Evolutionary conservation across 2,329 filamentous ascomycete species (phyloP).

Genomic region (Penicillium sp.): DNA sequence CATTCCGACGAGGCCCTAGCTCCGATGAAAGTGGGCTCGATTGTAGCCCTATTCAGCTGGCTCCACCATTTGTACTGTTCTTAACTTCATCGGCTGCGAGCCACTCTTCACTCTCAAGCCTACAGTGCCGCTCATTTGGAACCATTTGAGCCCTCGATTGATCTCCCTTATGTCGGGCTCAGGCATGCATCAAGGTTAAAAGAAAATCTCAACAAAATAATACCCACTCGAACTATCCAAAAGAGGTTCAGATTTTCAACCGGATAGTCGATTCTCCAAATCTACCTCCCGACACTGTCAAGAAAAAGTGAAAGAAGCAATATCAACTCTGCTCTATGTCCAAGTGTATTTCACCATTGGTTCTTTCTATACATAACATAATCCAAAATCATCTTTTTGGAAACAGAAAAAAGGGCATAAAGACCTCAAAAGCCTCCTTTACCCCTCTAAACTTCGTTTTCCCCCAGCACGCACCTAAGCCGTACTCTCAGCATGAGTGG

Average conservation of each 20-base stretch:
- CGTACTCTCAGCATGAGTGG: constrained; percentile 13
- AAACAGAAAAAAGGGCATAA: not conserved
- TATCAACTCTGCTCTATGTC: not conserved
- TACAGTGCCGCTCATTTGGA: too few species aligned
- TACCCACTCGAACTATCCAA: too few species aligned
- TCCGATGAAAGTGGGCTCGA: not conserved
- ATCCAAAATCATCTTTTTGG: not conserved
- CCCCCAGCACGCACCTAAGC: not conserved
- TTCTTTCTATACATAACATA: constrained; percentile 11
- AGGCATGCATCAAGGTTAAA: not conserved
- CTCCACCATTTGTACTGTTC: not conserved
- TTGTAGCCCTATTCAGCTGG: not conserved
- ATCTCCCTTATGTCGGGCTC: not conserved
- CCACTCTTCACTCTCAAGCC: too few species aligned
- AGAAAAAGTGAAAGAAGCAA: not conserved
- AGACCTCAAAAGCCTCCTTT: not conserved
- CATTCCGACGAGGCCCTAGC: not conserved
- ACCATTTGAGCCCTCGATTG: not conserved
- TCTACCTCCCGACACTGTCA: too few species aligned
- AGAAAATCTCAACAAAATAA: too few species aligned
- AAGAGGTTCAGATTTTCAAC: too few species aligned
- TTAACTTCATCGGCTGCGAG: too few species aligned
- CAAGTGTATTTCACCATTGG: not conserved
- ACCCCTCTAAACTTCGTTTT: not conserved
- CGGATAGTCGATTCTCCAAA: too few species aligned